Base-by-base conservation (phyloP, 441 rosid genomes). In the Brassica hybrid region DNA sequence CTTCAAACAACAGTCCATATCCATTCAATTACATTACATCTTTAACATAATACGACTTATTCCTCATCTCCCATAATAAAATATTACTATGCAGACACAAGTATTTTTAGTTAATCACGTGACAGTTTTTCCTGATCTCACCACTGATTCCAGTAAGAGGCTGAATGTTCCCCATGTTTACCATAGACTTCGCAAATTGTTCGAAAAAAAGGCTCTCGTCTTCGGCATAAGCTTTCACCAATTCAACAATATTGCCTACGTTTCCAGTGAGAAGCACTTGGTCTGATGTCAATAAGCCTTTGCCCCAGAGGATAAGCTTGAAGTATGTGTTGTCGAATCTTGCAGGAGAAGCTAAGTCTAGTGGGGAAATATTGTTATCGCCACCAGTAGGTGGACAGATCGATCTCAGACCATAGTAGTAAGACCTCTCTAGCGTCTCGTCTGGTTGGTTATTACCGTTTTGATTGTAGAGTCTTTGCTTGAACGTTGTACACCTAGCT, bases 381-480 rank as follows among this genome's bases (percentile, higher is more conserved):
- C 99, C 94, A 0, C 97, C 97, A 0, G 87, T 78, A 54, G 38
- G 83, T 7, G 99, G 99, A 73, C 99, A 93, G 1, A 84, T 85
- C 0, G 94, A 85, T 83, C 88, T 90, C 25, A 93, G 78, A 32
- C 91, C 97, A 13, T 78, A 71, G 84, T 80, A 90, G 80, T 91
- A 95, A 34, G 84, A 78, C 72, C 79, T 88, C 78, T 93, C 92
- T 1, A 91, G 79, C 1, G 90, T 90, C 69, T 82, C 78, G 48
- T 93, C 98, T 18, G 96, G 97, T 61, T 83, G 86, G 88, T 87
- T 88, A 78, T 90, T 88, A 45, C 97, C 96, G 32, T 92, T 89
- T 83, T 94, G 97, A 81, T 90, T 89, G 89, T 93, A 95, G 1
- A 91, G 88, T 65, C 99, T 89, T 80, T 90, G 96, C 86, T 91